Evolutionary conservation across 208 protist species (phyloP).

Genomic region (Porcisia hertigi): DNA sequence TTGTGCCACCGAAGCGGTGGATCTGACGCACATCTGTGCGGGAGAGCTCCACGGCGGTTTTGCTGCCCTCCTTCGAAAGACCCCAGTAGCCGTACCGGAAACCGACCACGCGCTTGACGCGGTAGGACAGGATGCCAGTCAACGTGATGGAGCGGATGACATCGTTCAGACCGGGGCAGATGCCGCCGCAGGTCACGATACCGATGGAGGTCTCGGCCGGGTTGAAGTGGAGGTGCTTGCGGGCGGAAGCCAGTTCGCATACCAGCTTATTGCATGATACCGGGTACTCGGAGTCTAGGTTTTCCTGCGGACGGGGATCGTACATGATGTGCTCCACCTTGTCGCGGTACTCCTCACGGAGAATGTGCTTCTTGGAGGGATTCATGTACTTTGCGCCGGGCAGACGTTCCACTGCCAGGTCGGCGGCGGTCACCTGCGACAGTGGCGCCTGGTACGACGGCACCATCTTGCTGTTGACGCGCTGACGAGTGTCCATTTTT

Average conservation of each 20-base stretch:
- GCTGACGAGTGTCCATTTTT: constrained; percentile 13
- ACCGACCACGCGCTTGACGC: constrained; percentile 91
- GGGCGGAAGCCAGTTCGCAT: constrained; percentile 81
- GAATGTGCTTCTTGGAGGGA: constrained; percentile 82
- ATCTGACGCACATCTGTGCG: constrained; percentile 81
- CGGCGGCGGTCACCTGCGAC: constrained; percentile 55
- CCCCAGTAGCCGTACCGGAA: constrained; percentile 94
- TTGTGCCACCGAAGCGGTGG: constrained; percentile 92
- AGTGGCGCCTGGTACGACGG: constrained; percentile 50
- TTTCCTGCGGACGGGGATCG: constrained; percentile 75
- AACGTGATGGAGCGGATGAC: constrained; percentile 94
- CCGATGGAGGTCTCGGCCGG: constrained; percentile 85
- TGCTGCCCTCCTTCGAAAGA: constrained; percentile 86
- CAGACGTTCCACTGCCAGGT: constrained; percentile 82
- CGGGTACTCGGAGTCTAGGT: constrained; percentile 54
- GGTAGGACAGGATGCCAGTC: constrained; percentile 75
- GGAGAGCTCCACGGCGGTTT: constrained; percentile 87
- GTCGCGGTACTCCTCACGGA: constrained; percentile 71
- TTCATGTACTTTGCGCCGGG: constrained; percentile 72
- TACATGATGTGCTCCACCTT: constrained; percentile 89
- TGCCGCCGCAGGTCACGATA: constrained; percentile 95
- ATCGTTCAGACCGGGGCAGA: constrained; percentile 96
- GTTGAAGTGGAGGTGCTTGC: constrained; percentile 89
- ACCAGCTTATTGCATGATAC: constrained; percentile 69
- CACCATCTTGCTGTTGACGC: constrained; percentile 37